These are phyloP conservation scores for Panaeolus cyanescens DNA, from an alignment of 768 basidiomycete genomes.

Conservation along the genomic window DNA sequence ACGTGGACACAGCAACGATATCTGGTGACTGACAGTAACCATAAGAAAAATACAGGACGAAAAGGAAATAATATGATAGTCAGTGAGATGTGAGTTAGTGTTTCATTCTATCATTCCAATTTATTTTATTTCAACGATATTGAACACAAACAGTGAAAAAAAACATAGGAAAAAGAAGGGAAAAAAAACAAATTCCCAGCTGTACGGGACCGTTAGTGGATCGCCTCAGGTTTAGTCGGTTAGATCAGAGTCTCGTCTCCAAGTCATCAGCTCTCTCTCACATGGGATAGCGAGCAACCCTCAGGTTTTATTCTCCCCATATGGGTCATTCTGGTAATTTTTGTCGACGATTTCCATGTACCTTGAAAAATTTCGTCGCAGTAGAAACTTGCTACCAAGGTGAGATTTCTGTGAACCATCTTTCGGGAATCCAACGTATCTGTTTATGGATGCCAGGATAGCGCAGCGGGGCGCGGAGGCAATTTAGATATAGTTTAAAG, in stretches of 20 bases:
- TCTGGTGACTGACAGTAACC: slow-evolving; percentile 5
- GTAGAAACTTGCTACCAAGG: slow-evolving; percentile 22
- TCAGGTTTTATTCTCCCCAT: slow-evolving; percentile 16
- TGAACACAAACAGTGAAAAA: too few species aligned
- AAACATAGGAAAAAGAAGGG: too few species aligned
- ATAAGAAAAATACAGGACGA: not conserved
- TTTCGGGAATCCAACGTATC: slow-evolving; percentile 1
- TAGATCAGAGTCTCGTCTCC: slow-evolving; percentile 35
- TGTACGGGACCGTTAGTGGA: slow-evolving; percentile 15
- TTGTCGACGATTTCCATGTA: slow-evolving; percentile 13
- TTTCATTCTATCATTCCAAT: too few species aligned
- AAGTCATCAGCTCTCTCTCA: slow-evolving; percentile 25
- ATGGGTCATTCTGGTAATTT: slow-evolving; percentile 16
- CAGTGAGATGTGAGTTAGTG: too few species aligned
- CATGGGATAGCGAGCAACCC: slow-evolving; percentile 15
- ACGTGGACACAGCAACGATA: slow-evolving; percentile 22
- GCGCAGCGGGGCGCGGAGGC: slow-evolving; percentile 13
- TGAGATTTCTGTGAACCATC: not conserved
- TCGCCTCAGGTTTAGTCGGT: slow-evolving; percentile 16
- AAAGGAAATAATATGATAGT: not conserved
- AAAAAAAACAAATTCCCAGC: slow-evolving; percentile 18
- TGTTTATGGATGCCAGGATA: too few species aligned
- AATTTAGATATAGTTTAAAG: slow-evolving; percentile 39
- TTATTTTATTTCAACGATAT: not conserved
- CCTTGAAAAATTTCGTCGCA: slow-evolving; percentile 31